A percentile compares a stretch with the other conserved stretches of the same genome.
Evolutionary conservation across 2,329 filamentous ascomycete species (phyloP).

Genomic region (Huntiella abstrusa): DNA sequence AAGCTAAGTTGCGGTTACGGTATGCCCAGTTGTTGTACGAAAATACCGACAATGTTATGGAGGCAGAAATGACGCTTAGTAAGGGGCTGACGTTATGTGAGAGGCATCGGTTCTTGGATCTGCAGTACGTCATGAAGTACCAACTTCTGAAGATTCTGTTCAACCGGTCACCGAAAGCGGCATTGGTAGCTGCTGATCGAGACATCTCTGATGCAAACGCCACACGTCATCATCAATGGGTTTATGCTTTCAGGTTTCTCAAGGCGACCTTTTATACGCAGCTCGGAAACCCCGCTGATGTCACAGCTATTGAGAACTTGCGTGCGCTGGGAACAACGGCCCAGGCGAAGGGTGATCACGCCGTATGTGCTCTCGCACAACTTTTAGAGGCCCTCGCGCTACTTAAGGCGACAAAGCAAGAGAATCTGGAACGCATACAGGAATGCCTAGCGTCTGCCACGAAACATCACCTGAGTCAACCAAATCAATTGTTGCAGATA

Average conservation of each 20-base stretch:
- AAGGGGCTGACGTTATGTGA: conserved; percentile 54
- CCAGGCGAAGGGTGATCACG: conserved; percentile 38
- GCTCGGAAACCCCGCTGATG: conserved; percentile 39
- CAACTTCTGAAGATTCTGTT: conserved; percentile 51
- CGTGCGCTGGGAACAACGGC: conserved; percentile 42
- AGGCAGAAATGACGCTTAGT: conserved; percentile 52
- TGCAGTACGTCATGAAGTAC: conserved; percentile 65
- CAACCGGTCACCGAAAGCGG: conserved; percentile 51
- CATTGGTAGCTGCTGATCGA: conserved; percentile 51
- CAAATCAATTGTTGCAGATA: conserved; percentile 46
- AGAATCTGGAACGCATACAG: conserved; percentile 52
- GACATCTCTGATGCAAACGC: conserved; percentile 50
- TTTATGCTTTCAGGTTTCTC: conserved; percentile 58
- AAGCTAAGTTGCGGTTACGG: conserved; percentile 49
- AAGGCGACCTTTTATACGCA: conserved; percentile 52
- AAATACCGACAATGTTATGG: conserved; percentile 58
- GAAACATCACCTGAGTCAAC: conserved; percentile 48
- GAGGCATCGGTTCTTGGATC: conserved; percentile 32
- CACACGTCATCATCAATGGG: conserved; percentile 51
- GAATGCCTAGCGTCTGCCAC: conserved; percentile 54
- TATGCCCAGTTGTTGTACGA: conserved; percentile 55
- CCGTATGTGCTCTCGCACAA: conserved; percentile 45
- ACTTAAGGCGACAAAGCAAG: conserved; percentile 42
- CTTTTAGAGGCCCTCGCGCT: conserved; percentile 52
- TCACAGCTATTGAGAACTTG: conserved; percentile 49